Evolutionary conservation across 495 filamentous ascomycete genomes (phyloP), one percentile per base, ranked within the genome.

Genomic region (Tuber umbilicatum): DNA sequence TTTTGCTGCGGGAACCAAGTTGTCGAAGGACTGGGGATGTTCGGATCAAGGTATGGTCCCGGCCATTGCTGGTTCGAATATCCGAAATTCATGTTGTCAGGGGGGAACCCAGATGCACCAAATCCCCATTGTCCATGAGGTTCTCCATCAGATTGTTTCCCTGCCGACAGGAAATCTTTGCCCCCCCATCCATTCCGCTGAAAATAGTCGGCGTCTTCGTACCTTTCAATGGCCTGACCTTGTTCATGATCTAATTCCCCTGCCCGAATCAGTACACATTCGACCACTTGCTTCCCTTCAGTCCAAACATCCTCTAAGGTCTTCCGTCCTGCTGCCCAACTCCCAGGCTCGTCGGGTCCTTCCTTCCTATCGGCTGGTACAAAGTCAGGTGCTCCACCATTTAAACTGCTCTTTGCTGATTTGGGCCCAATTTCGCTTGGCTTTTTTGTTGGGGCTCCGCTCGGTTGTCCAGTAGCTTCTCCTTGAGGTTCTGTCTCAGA

Each of bases 251-350:
- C 79, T 60, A 64, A 70, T 23, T 74, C 72, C 70, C 72, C 40
- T 21, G 78, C 72, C 73, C 77, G 72, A 38, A 72, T 68, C n/a
- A 81, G 68, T n/a, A 72, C 69, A 73, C 79, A 81, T 39, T 81
- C 73, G 27, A 81, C 69, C 14, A 75, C 73, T 67, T 81, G 77
- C 37, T 74, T 80, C 16, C 79, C 79, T 31, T 72, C 71, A 23
- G 79, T 81, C 72, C 79, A 80, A 72, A 81, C 72, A 75, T 81
- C 79, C 72, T 81, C 79, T 12, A 81, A 42, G 21, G 79, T 81
- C 37, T 79, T 79, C 23, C 70, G 73, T 45, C 77, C 72, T 6
- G 60, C 77, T 5, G 64, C 67, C 77, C 77, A 79, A 35, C 14
- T 64, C 9, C 72, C 69, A 27, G 72, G 10, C 41, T 72, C 77